Evolutionary conservation across 169 alveolate species (phyloP), one percentile per base, ranked within the genome.

Genomic region (Eimeria nieschulzi): DNA sequence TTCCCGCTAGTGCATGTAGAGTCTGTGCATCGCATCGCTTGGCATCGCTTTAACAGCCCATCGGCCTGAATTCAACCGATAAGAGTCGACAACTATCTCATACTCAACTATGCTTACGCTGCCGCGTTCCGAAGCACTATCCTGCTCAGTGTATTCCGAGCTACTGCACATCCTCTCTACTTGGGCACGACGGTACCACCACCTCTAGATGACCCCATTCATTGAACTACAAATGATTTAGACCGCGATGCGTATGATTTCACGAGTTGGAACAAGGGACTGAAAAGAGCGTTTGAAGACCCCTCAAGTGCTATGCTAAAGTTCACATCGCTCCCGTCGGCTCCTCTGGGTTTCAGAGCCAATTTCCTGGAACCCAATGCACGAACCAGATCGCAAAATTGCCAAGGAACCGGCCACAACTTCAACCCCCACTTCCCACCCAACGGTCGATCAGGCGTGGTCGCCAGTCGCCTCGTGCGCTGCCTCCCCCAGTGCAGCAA

Each of bases 211-310:
- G n/a, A n/a, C 46, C 46, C 46, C 3, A 0, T 3, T 3, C 46
- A 33, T 33, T 33, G 46, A 33, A 0, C 46, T 33, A 33, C 46
- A 33, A 33, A 33, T 33, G 46, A 33, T 33, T 33, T 33, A 33
- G 63, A 61, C 78, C 63, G 90, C 90, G 90, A 82, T 82, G 90
- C 90, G 90, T 71, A 82, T 59, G 90, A 76, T 61, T 76, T 82
- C 78, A 66, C 23, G 33, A 82, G 90, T 82, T 39, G 90, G 90
- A 61, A 82, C 76, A 82, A 68, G 66, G 90, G 90, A n/a, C 90
- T 82, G 90, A 61, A 53, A n/a, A n/a, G n/a, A n/a, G n/a, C n/a
- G 78, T 25, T 19, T 82, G 61, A 63, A 17, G 90, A 68, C 90
- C 90, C 90, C 76, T 63, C 23, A 17, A 26, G 59, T 61, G 90